phyloP scores from a whole-genome alignment of 305 asterid genomes.

The Fraxinus sp. region DNA sequence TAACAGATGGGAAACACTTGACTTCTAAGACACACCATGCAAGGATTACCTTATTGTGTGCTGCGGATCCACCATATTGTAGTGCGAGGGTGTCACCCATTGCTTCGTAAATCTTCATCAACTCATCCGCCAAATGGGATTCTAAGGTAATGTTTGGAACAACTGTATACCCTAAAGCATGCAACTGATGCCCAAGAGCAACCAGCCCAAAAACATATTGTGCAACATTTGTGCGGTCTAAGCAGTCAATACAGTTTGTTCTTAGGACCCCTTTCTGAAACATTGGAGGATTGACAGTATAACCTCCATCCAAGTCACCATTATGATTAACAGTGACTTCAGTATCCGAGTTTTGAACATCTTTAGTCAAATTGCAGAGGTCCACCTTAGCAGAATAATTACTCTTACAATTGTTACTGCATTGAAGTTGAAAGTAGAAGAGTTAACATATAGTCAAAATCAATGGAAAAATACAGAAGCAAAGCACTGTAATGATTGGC shows the following conservation, averaged over 20 bases:
- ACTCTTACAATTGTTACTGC: constrained; percentile 35
- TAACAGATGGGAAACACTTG: background rate
- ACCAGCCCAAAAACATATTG: constrained; percentile 86
- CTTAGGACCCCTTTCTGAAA: constrained; percentile 84
- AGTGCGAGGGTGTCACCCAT: constrained; percentile 98
- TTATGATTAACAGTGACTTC: constrained; percentile 23
- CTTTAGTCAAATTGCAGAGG: constrained; percentile 23
- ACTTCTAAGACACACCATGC: constrained; percentile 7
- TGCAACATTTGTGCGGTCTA: constrained; percentile 94
- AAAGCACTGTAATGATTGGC: background rate
- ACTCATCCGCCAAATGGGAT: constrained; percentile 64
- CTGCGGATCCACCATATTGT: constrained; percentile 96
- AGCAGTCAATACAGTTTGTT: constrained; percentile 94
- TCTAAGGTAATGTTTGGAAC: constrained; percentile 50
- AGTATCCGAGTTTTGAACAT: constrained; percentile 17
- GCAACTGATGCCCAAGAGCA: constrained; percentile 77
- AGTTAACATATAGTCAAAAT: constrained; percentile 7
- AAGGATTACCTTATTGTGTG: constrained; percentile 83
- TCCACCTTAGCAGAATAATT: constrained; percentile 38
- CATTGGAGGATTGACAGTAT: constrained; percentile 38
- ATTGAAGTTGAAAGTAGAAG: constrained; percentile 35
- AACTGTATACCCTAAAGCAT: constrained; percentile 62
- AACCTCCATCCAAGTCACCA: constrained; percentile 27
- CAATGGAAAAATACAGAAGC: background rate
- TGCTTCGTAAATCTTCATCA: constrained; percentile 82